Evolutionary conservation across 192 early-diverging fungal species (phyloP).

Genomic region (Haplosporangium gracile): DNA sequence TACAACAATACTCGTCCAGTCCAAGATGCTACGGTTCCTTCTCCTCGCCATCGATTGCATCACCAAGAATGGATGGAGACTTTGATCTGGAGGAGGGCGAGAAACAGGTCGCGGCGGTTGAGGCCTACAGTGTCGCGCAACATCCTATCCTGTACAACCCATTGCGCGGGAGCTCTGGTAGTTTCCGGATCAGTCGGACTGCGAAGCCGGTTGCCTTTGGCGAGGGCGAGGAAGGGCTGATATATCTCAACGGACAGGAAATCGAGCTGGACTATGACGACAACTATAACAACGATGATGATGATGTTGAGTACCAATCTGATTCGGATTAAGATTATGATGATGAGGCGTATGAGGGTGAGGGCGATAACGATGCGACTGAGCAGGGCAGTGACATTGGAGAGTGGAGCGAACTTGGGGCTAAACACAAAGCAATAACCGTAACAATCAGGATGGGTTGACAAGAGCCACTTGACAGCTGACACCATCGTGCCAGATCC

Average conservation of each 20-base stretch:
- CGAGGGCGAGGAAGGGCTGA: slow-evolving; percentile 36
- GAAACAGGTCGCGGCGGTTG: background rate
- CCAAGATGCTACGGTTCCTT: slow-evolving; percentile 18
- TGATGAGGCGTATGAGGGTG: background rate
- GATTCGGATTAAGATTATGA: background rate
- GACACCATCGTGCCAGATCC: background rate
- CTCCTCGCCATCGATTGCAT: slow-evolving; percentile 21
- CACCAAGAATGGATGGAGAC: background rate
- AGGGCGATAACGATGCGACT: background rate
- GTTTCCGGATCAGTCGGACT: slow-evolving; percentile 40
- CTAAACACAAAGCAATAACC: background rate
- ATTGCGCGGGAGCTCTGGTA: slow-evolving; percentile 46
- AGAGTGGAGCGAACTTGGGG: background rate
- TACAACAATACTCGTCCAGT: slow-evolving; percentile 20
- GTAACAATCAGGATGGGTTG: background rate
- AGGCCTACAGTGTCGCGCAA: slow-evolving; percentile 24
- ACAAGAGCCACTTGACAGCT: background rate
- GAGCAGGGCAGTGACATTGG: background rate
- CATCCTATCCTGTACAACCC: slow-evolving; percentile 52
- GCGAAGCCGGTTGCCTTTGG: slow-evolving; percentile 28
- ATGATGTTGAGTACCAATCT: background rate
- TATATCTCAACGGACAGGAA: slow-evolving; percentile 29
- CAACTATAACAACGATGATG: background rate
- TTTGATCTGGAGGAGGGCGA: slow-evolving; percentile 32
- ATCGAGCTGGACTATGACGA: slow-evolving; percentile 14